Conservation (phyloP, 1,284 basidiomycete species). For the Ustilago tritici region DNA sequence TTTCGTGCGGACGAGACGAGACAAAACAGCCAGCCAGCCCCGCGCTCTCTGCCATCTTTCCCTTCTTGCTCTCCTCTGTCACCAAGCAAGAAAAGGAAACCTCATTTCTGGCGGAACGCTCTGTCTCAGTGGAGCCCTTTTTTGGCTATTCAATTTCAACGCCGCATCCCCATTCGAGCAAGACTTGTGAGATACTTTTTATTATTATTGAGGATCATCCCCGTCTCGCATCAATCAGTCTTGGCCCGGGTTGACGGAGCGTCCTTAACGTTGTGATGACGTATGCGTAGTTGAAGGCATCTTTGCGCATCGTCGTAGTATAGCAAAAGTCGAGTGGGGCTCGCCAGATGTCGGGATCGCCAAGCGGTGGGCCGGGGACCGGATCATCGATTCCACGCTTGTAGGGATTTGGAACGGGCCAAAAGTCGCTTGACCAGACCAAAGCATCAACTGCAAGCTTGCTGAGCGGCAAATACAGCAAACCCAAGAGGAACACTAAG, state of each 20-base stretch:
- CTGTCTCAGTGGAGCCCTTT: background rate
- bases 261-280: conserved; percentile 69
- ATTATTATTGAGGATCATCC: background rate
- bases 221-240: background rate
- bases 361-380: conserved; percentile 72
- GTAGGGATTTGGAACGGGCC: conserved; percentile 75
- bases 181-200: conserved; percentile 1
- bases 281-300: conserved; percentile 80
- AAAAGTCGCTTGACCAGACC: conserved; percentile 64
- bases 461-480: conserved; percentile 63
- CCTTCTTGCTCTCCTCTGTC: background rate
- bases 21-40: background rate
- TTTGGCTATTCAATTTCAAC: background rate
- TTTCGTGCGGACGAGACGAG: background rate
- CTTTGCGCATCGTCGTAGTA: conserved; percentile 75
- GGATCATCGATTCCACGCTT: conserved; percentile 71
- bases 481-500: conserved; percentile 57
- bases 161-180: conserved; percentile 1
- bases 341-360: conserved; percentile 72
- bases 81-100: background rate
- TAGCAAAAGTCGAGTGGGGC: conserved; percentile 82
- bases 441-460: conserved; percentile 64
- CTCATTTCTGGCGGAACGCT: conserved; percentile 2
- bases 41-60: background rate
- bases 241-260: background rate